Conservation (phyloP, 1,139 yeast genomes). For the Zygoascus meyerae region DNA sequence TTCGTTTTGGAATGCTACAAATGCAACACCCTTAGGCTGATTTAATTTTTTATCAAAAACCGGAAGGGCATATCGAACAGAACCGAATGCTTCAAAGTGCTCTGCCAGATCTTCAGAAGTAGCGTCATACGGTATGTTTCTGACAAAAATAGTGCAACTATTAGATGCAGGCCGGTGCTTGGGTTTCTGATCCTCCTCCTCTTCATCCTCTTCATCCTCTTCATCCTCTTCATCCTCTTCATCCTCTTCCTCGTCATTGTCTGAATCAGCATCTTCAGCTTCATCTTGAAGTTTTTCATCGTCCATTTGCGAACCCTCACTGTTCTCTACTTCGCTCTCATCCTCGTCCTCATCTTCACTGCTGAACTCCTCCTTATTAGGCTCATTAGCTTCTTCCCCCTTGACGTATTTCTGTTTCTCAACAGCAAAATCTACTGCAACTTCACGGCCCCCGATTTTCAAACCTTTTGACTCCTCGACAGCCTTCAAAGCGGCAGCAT, state of each 20-base stretch:
- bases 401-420: slow-evolving; percentile 56
- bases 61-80: slow-evolving; percentile 87
- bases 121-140: slow-evolving; percentile 94
- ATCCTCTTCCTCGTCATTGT: slow-evolving; percentile 26
- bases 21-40: slow-evolving; percentile 89
- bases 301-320: slow-evolving; percentile 28
- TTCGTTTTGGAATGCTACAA: slow-evolving; percentile 71
- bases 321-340: slow-evolving; percentile 31
- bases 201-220: slow-evolving; percentile 33
- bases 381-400: slow-evolving; percentile 32
- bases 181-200: slow-evolving; percentile 33
- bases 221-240: slow-evolving; percentile 26
- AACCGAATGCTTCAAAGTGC: slow-evolving; percentile 80
- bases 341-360: slow-evolving; percentile 35
- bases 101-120: slow-evolving; percentile 69
- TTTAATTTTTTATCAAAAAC: slow-evolving; percentile 84
- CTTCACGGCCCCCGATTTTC: slow-evolving; percentile 84
- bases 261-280: slow-evolving; percentile 25
- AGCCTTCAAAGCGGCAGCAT: slow-evolving; percentile 73
- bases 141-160: slow-evolving; percentile 54
- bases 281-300: slow-evolving; percentile 28
- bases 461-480: slow-evolving; percentile 66
- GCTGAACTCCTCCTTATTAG: slow-evolving; percentile 34
- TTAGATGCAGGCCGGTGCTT: slow-evolving; percentile 29
- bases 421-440: slow-evolving; percentile 90